Evolutionary conservation across 2,329 filamentous ascomycete genomes (phyloP), one percentile per base, ranked within the genome.

Genomic region (Colletotrichum costaricense): DNA sequence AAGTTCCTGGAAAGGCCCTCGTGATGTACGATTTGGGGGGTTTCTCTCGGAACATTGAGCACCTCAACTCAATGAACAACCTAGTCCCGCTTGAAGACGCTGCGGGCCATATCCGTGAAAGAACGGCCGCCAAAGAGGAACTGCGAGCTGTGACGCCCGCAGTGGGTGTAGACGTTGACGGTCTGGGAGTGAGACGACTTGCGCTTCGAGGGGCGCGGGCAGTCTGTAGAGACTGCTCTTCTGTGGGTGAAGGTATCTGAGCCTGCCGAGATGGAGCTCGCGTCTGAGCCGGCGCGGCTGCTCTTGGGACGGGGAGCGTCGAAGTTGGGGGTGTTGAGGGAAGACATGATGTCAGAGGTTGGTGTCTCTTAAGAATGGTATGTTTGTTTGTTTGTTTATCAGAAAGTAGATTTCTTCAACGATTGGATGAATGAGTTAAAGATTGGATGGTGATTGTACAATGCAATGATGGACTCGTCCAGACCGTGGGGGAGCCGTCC

Each of bases 101-200:
- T 79, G 58, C 83, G 83, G 75, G 84, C 84, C 42, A 87, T 78
- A 57, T 86, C 85, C 8, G 82, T 78, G 26, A 88, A 77, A 2
- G 84, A 87, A 55, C 84, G 85, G 1, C 88, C 88, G 42, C 86
- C 81, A 73, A 90, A 87, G 16, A 90, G 80, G 72, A 85, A 88
- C 76, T 89, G 86, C 75, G 88, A 84, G 52, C 86, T 86, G 78
- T 90, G 88, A 16, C 88, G 83, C 16, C 88, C 88, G 74, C 88
- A 90, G 71, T 88, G 87, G 46, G 87, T 89, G 79, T 89, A 84
- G 55, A 86, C 84, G 74, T 90, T 90, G 75, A 86, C 83, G 9
- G 82, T 84, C 60, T 70, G 24, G 82, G 84, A 75, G 73, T 81
- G 81, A 22, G 82, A 77, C 6, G 78, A 76, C 69, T 80, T 82